Evolutionary conservation across 768 basidiomycete species (phyloP).

Genomic region (Lentinula boryana): DNA sequence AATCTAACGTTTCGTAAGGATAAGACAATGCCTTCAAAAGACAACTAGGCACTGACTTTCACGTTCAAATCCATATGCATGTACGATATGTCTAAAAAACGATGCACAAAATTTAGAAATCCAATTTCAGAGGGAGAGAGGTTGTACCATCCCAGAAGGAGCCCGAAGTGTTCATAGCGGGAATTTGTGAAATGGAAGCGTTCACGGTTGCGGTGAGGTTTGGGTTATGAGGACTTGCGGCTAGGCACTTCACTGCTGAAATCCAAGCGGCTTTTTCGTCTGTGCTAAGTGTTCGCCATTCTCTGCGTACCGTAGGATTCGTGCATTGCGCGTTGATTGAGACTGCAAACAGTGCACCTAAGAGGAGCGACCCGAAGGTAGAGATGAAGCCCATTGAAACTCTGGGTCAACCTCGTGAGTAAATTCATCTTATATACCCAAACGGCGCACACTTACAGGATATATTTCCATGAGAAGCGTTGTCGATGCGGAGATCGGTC

Average conservation of each 20-base stretch:
- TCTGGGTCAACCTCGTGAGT: no score
- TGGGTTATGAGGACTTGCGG: conserved; percentile 6
- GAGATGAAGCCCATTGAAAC: no score
- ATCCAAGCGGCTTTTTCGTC: conserved; percentile 12
- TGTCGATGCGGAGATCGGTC: no score
- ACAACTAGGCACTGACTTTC: neutral
- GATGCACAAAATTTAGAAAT: no score
- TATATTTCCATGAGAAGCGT: no score
- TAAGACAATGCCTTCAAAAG: no score
- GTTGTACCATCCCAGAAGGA: conserved; percentile 15
- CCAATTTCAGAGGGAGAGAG: no score
- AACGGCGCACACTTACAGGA: no score
- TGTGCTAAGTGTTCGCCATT: conserved; percentile 13
- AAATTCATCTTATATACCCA: no score
- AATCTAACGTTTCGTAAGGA: conserved; percentile 4
- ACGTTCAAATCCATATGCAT: conserved; percentile 14
- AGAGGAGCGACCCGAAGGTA: no score
- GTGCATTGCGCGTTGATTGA: conserved; percentile 4
- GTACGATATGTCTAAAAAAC: conserved; percentile 10
- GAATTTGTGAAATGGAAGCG: conserved; percentile 7
- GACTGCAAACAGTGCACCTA: no score
- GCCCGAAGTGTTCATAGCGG: conserved; percentile 12
- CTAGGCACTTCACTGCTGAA: conserved; percentile 15
- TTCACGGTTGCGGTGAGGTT: conserved; percentile 6
- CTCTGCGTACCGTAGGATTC: conserved; percentile 11